Evolutionary conservation across 306 rosid genomes (phyloP), one percentile per base, ranked within the genome.

Genomic region (Vicia faba): DNA sequence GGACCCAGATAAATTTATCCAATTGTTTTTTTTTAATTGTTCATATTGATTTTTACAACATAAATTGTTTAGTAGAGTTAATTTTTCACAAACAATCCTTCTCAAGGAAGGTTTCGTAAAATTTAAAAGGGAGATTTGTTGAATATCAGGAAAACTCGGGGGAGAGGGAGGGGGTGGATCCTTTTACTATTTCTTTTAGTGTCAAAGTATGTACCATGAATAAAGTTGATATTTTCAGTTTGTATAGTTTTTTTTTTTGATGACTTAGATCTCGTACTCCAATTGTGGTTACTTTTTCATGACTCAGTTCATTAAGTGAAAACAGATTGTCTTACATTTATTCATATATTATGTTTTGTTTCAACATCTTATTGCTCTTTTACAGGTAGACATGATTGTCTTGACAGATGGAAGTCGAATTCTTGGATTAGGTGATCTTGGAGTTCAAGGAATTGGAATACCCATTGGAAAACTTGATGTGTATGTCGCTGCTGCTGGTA

Each of bases 321-420:
- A 25, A 67, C 5, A 16, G 26, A 43, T 13, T 68, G 43, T 41
- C 61, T 16, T 70, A 39, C 40, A 20, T 43, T 41, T 66, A 14
- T 33, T 64, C 19, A 44, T 65, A 59, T 59, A 36, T 43, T 54
- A 36, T 39, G 65, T 40, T 61, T 29, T 33, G n/a, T 25, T 67
- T 68, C 13, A 60, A 68, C 68, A 48, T 75, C 72, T 71, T 75
- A 16, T 69, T 26, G 68, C 20, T 77, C 44, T 67, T 46, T 75
- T 86, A 69, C 92, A 95, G 99, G 99, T 95, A 72, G 99, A 95
- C 82, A 95, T 95, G 99, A 88, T 95, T 74, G 99, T 95, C 80
- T 68, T 95, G 72, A 95, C 99, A 51, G 99, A 95, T 79, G 99
- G 99, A 57, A 95, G 99, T 75, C 97, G 99, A 74, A 90, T 95